These are phyloP conservation scores for Pseudonectria foliicola DNA, from an alignment of 2,329 filamentous ascomycete species.

Conservation along the genomic window DNA sequence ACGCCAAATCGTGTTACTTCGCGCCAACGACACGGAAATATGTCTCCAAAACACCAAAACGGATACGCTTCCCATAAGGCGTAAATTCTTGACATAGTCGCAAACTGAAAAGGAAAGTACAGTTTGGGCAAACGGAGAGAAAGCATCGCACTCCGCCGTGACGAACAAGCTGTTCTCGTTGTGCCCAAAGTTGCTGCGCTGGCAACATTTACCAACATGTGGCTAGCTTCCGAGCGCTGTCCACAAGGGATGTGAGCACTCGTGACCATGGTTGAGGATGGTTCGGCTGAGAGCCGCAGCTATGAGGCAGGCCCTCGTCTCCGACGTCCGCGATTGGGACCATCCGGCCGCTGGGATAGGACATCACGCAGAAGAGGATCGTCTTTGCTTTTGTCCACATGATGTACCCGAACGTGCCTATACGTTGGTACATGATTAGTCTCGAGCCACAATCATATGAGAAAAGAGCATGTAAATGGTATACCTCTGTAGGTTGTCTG, in stretches of 20 bases:
- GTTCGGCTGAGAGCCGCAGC: slow-evolving; percentile 1
- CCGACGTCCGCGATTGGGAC: slow-evolving; percentile 71
- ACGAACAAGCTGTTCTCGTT: too few relatives aligned
- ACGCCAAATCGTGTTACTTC: slow-evolving; percentile 10
- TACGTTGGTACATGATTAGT: slow-evolving; percentile 6
- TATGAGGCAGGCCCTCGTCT: slow-evolving; percentile 48
- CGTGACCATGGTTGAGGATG: slow-evolving; percentile 2
- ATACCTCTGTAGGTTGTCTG: slow-evolving; percentile 91
- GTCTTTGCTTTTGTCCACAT: slow-evolving; percentile 82
- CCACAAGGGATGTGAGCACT: slow-evolving; percentile 10
- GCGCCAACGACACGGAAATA: too few relatives aligned
- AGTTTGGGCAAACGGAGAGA: too few relatives aligned
- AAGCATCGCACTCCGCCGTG: too few relatives aligned
- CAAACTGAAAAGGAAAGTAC: too few relatives aligned
- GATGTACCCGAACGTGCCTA: slow-evolving; percentile 89
- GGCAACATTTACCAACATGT: too few relatives aligned
- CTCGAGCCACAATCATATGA: slow-evolving; percentile 1
- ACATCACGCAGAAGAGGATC: slow-evolving; percentile 76
- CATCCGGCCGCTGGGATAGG: slow-evolving; percentile 76
- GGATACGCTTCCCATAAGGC: too few relatives aligned
- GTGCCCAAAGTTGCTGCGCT: too few relatives aligned
- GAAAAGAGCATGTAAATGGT: slow-evolving; percentile 17
- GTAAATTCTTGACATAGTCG: too few relatives aligned
- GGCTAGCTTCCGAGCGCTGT: slow-evolving; percentile 2
- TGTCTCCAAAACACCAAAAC: too few relatives aligned